Conservation (phyloP, 148 eudicot species). For the Rhododendron griersonianum region DNA sequence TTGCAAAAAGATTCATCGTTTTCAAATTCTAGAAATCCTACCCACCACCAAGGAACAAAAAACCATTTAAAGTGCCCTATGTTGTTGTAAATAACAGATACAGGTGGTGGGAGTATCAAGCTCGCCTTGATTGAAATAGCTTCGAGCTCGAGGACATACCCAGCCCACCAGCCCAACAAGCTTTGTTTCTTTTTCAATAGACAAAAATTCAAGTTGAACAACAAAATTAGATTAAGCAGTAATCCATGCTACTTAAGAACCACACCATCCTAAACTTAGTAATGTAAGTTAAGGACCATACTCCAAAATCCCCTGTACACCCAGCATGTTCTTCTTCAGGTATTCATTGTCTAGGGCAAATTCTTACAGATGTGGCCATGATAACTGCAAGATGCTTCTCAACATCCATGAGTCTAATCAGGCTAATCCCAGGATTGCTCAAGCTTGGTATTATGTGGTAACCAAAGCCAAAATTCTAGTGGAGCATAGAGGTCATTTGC, state of each 20-base stretch:
- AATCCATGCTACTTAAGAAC: background rate
- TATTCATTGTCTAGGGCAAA: background rate
- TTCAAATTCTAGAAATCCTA: background rate
- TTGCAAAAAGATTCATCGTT: background rate
- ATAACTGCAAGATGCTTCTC: background rate
- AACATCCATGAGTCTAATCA: background rate
- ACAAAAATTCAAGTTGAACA: background rate
- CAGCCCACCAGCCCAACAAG: background rate
- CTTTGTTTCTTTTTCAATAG: background rate
- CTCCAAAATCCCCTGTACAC: background rate
- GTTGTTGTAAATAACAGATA: background rate
- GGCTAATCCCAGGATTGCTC: background rate
- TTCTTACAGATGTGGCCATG: background rate
- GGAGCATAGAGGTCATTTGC: background rate
- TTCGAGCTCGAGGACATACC: background rate
- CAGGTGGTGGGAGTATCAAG: background rate
- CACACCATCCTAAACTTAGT: background rate
- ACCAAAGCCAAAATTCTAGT: background rate
- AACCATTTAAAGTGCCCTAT: background rate
- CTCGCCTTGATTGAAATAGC: background rate
- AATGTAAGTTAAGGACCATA: background rate
- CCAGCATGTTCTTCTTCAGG: background rate
- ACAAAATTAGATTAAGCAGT: background rate
- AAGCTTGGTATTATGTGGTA: conserved; percentile 6
- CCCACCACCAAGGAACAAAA: background rate